Base-by-base conservation (phyloP, 2,329 filamentous ascomycete species). In the Orbilia brochopaga region DNA sequence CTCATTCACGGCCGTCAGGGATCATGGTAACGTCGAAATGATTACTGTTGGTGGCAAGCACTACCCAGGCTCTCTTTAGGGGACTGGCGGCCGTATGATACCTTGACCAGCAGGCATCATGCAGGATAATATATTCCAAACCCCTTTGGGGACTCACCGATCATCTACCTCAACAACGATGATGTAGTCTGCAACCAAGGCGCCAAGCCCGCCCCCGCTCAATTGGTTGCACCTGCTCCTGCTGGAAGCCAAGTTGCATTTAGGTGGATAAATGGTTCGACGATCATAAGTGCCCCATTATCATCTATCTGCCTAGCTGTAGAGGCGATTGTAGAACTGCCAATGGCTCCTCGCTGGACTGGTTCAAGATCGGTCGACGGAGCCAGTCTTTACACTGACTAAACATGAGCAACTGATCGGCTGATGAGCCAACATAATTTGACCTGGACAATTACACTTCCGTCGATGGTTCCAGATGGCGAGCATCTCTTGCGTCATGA, bases 401-500 rank as follows among this genome's bases (percentile, higher is more conserved):
- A 80, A 15, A 73, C 70, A 17, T 83, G 80, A 77, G 81, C 78
- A 10, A 79, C 80, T 5, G 80, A 81, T 67, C 76, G 82, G 2
- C 76, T 86, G 75, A 83, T 83, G 74, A 75, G 79, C 75, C 81
- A 82, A 75, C 3, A 32, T 8, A 85, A 85, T 76, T 83, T 83
- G 78, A 82, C 79, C 76, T 80, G 80, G 76, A 81, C 80, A 48
- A 78, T 78, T 60, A 78, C 75, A 23, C 77, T 81, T 24, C 79
- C 79, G 51, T 64, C 54, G 23, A 76, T 74, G 23, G 75, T 80
- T 53, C 77, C 77, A n/a, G 65, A 78, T 7, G 79, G 79, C 19
- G 76, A 79, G 73, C 85, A 85, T 73, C 82, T 86, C 35, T 76
- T 86, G 27, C 79, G 84, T 1, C 83, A 85, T 74, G 84, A 86